Percentiles rank a stretch among this genome's conserved stretches.
These are phyloP conservation scores for Tribonema minus DNA, from an alignment of 108 stramenopile genomes.

Conservation along the genomic window DNA sequence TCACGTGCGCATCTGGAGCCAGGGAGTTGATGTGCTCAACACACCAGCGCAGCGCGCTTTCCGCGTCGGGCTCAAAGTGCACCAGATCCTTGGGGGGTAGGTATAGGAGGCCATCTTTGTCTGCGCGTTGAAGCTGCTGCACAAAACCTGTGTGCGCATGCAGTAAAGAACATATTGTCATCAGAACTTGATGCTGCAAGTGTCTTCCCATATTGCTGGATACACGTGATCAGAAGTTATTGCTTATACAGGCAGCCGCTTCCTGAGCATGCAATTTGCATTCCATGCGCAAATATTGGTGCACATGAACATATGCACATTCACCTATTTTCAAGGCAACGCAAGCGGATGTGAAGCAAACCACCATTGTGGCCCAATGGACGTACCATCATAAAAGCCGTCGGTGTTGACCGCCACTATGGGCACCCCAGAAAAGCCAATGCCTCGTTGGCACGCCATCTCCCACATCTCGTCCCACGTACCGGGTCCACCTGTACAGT, in stretches of 20 bases:
- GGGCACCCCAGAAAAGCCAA: slow-evolving; percentile 20
- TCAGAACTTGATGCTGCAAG: no score
- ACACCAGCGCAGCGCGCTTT: background rate
- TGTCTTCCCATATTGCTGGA: no score
- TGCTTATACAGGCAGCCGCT: no score
- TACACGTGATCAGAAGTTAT: no score
- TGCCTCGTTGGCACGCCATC: slow-evolving; percentile 27
- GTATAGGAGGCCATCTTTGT: background rate
- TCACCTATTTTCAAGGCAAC: no score
- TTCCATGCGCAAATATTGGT: no score
- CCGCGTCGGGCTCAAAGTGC: background rate
- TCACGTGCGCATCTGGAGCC: background rate
- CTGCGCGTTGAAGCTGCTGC: background rate
- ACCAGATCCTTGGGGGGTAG: background rate
- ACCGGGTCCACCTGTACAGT: slow-evolving; percentile 14
- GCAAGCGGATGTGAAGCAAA: no score
- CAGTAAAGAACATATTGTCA: no score
- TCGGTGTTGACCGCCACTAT: slow-evolving; percentile 27
- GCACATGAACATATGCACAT: no score
- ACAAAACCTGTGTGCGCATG: background rate
- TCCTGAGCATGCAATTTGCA: no score
- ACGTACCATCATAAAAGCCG: slow-evolving; percentile 38
- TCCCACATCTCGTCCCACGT: slow-evolving; percentile 46
- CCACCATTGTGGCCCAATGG: no score
- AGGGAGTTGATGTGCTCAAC: background rate